Conservation (phyloP, 2,329 filamentous ascomycete genomes). For the Cercospora brassicicola region DNA sequence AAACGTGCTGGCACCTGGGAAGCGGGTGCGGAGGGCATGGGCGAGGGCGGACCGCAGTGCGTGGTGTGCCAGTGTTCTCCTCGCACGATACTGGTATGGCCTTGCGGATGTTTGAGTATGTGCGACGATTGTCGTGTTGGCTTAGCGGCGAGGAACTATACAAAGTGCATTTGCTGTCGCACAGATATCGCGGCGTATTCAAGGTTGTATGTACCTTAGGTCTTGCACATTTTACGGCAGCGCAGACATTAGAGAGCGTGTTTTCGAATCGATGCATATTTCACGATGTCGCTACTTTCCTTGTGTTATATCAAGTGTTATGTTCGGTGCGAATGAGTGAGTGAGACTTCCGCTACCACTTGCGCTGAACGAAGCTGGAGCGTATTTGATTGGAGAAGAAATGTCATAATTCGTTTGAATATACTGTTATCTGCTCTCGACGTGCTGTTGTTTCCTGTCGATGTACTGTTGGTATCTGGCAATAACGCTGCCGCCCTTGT, state of each 20-base stretch:
- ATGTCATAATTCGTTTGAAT: not conserved
- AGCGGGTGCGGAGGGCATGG: constrained; percentile 70
- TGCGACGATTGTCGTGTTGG: constrained; percentile 95
- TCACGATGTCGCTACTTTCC: not conserved
- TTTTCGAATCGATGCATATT: not conserved
- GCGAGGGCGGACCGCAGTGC: constrained; percentile 75
- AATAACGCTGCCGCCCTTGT: not conserved
- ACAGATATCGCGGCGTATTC: constrained; percentile 87
- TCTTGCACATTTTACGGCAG: not conserved
- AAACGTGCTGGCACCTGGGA: constrained; percentile 56
- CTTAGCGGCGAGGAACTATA: constrained; percentile 94
- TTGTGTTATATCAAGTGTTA: not conserved
- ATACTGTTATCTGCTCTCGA: not conserved
- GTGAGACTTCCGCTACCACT: not conserved
- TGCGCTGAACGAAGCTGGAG: not conserved
- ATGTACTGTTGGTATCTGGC: not conserved
- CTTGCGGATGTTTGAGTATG: constrained; percentile 87
- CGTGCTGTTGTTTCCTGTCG: not conserved
- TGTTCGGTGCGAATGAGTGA: not conserved
- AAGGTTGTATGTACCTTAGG: constrained; percentile 78
- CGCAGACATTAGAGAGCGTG: not conserved
- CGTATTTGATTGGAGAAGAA: not conserved
- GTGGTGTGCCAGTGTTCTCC: constrained; percentile 89
- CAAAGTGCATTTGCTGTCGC: constrained; percentile 91
- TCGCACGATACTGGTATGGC: constrained; percentile 90